Evolutionary conservation across 2,329 filamentous ascomycete species (phyloP).

Genomic region (Plectosphaerella cucumerina): DNA sequence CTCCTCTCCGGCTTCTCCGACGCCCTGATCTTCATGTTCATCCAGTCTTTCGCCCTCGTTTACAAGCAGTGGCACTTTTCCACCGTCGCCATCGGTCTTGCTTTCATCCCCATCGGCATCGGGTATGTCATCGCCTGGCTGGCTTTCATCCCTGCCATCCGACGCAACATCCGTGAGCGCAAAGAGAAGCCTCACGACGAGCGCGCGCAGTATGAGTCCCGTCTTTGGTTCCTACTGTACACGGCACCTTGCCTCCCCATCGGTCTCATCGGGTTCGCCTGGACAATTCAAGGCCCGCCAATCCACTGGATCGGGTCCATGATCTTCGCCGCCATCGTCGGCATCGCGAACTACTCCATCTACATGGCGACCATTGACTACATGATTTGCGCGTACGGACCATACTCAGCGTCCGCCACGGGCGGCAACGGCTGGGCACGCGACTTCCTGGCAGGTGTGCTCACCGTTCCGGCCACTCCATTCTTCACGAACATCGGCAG

Average conservation of each 20-base stretch:
- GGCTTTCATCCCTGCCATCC: slow-evolving; percentile 54
- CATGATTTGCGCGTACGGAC: slow-evolving; percentile 71
- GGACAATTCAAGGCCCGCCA: slow-evolving; percentile 59
- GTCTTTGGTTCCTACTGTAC: slow-evolving; percentile 62
- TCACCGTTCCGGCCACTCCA: slow-evolving; percentile 64
- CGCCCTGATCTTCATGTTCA: slow-evolving; percentile 73
- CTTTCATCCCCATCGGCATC: slow-evolving; percentile 62
- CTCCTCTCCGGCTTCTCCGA: slow-evolving; percentile 70
- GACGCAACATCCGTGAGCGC: slow-evolving; percentile 47
- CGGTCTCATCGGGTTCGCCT: slow-evolving; percentile 67
- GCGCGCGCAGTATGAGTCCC: slow-evolving; percentile 64
- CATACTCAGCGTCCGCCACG: slow-evolving; percentile 69
- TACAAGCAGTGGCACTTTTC: slow-evolving; percentile 64
- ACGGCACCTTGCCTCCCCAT: slow-evolving; percentile 58
- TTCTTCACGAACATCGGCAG: slow-evolving; percentile 56
- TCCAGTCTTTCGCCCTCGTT: slow-evolving; percentile 66
- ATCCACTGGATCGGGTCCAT: slow-evolving; percentile 66
- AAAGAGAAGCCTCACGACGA: slow-evolving; percentile 47
- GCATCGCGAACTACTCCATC: slow-evolving; percentile 69
- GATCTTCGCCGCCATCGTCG: slow-evolving; percentile 61
- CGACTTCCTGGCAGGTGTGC: slow-evolving; percentile 68
- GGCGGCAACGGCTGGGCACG: slow-evolving; percentile 72
- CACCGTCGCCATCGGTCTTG: slow-evolving; percentile 50
- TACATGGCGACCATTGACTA: slow-evolving; percentile 78
- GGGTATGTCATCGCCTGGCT: slow-evolving; percentile 62